Evolutionary conservation across 257 asterid genomes (phyloP).

Genomic region (Coffea eugenioides): DNA sequence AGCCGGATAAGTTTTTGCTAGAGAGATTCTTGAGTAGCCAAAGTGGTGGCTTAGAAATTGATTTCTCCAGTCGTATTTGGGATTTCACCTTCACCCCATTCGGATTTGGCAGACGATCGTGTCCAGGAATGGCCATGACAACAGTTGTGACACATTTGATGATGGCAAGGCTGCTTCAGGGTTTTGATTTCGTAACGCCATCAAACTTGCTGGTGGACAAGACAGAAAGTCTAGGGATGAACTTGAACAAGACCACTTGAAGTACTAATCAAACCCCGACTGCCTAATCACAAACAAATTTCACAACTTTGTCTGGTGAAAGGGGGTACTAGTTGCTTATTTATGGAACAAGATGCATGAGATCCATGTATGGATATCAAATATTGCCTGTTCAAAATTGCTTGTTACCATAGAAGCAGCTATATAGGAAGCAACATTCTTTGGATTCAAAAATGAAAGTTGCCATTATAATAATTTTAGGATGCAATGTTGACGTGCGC

Average conservation of each 20-base stretch:
- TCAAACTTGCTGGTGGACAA: slow-evolving; percentile 5
- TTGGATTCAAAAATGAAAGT: no score
- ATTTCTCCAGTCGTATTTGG: not conserved
- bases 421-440: no score
- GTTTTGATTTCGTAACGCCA: not conserved
- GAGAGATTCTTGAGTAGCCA: not conserved
- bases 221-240: slow-evolving; percentile 11
- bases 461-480: no score
- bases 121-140: not conserved
- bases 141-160: slow-evolving; percentile 9
- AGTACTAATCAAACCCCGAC: slow-evolving; percentile 13
- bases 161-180: slow-evolving; percentile 6
- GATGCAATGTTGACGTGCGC: no score
- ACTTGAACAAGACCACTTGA: slow-evolving; percentile 8
- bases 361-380: no score
- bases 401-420: no score
- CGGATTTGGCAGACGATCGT: not conserved
- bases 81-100: not conserved
- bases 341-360: no score
- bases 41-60: not conserved
- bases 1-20: not conserved
- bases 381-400: no score
- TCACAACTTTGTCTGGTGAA: no score
- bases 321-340: no score
- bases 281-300: not conserved